A percentile compares a stretch with the other conserved stretches of the same genome.
phyloP scores from a whole-genome alignment of 495 filamentous ascomycete genomes.

The Bacidia rubella region DNA sequence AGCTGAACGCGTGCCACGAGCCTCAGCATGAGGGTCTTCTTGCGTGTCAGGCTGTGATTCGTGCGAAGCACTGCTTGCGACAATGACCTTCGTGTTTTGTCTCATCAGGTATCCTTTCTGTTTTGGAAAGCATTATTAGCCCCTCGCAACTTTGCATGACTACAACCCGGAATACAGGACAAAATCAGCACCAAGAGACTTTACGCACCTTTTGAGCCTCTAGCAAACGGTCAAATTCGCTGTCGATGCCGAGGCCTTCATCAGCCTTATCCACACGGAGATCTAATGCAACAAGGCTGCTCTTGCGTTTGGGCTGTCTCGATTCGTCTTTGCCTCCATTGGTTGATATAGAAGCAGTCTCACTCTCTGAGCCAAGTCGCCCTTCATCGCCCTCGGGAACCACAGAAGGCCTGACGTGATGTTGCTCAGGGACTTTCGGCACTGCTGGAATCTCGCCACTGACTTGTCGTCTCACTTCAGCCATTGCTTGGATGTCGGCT shows the following conservation, averaged over 20 bases:
- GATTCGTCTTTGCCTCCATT: slow-evolving; percentile 6
- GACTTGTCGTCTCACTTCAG: slow-evolving; percentile 69
- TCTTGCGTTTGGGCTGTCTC: slow-evolving; percentile 31
- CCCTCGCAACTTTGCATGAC: no score
- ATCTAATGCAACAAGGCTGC: slow-evolving; percentile 51
- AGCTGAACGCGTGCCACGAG: slow-evolving; percentile 44
- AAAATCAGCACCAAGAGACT: no score
- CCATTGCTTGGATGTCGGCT: slow-evolving; percentile 75
- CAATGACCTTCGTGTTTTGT: slow-evolving; percentile 93
- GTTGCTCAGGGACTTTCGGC: slow-evolving; percentile 47
- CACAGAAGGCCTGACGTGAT: slow-evolving; percentile 37
- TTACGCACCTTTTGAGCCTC: slow-evolving; percentile 85
- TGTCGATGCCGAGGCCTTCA: slow-evolving; percentile 71
- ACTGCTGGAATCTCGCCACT: slow-evolving; percentile 49
- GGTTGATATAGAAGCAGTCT: slow-evolving; percentile 6
- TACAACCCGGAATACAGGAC: no score
- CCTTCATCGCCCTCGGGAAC: slow-evolving; percentile 24
- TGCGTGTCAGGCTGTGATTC: slow-evolving; percentile 37
- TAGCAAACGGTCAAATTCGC: slow-evolving; percentile 90
- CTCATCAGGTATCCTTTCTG: slow-evolving; percentile 98
- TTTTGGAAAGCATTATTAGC: slow-evolving; percentile 21
- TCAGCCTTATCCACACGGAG: slow-evolving; percentile 42
- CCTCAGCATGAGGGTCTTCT: slow-evolving; percentile 32
- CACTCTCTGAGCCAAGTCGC: slow-evolving; percentile 12
- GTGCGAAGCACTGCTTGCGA: slow-evolving; percentile 58